Percentiles rank a stretch among this genome's conserved stretches.
Conservation (phyloP, 352 stramenopile species). For the Hyaloperonospora brassicae region DNA sequence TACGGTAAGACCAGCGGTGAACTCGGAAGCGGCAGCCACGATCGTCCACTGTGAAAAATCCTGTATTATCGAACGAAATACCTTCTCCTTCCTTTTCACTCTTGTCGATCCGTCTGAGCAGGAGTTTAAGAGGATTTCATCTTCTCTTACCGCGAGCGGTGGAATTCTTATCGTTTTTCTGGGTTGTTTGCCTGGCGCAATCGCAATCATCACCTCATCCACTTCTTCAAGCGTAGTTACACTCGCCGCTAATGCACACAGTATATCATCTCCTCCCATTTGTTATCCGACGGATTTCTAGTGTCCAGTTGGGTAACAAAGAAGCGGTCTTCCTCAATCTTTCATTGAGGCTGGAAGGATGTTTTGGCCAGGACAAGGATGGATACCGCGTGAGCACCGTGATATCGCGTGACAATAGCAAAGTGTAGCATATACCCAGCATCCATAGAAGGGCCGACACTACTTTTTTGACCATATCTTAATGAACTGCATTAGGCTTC, state of each 20-base stretch:
- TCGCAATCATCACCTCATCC: neutral
- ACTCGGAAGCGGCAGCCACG: neutral
- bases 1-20: neutral
- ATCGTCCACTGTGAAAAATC: no score
- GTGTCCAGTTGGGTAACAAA: neutral
- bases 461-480: no score
- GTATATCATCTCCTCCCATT: conserved; percentile 1
- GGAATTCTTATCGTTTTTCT: neutral
- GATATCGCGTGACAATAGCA: no score
- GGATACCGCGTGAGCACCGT: no score
- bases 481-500: no score
- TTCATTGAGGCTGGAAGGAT: neutral
- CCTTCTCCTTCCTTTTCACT: no score
- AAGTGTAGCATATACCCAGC: no score
- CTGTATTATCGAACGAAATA: no score
- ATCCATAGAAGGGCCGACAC: no score
- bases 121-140: neutral
- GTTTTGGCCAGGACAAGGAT: no score
- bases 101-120: no score
- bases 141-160: neutral
- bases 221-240: neutral
- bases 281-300: neutral
- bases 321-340: neutral
- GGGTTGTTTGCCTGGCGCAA: neutral
- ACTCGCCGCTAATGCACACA: neutral